Percentiles rank a stretch among this genome's conserved stretches.
phyloP scores from a whole-genome alignment of 805 yeast species.

The Diddensiella transvaalensis region DNA sequence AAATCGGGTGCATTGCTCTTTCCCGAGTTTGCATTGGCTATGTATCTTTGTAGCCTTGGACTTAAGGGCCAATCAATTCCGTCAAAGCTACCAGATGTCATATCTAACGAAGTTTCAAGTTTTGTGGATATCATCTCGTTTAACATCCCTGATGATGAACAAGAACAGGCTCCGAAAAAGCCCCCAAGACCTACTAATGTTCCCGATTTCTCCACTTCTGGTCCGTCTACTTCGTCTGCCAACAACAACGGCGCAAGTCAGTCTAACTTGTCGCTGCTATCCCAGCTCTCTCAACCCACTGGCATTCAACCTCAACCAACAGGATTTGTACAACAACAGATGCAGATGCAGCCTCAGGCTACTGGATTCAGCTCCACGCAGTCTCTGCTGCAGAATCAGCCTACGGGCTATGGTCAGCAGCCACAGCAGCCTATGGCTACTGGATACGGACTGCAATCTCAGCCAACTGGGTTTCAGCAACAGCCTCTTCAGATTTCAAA shows the following conservation, averaged over 20 bases:
- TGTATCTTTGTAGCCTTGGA: constrained; percentile 78
- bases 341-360: constrained; percentile 4
- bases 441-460: constrained; percentile 35
- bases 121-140: constrained; percentile 87
- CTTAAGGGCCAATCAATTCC: constrained; percentile 80
- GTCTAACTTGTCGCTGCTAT: background rate
- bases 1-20: constrained; percentile 80
- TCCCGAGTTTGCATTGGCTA: constrained; percentile 91
- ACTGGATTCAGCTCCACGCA: constrained; percentile 4
- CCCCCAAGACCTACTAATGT: constrained; percentile 24
- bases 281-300: constrained; percentile 7
- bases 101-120: constrained; percentile 79
- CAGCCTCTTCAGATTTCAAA: constrained; percentile 37
- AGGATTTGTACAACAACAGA: constrained; percentile 11
- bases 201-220: constrained; percentile 22
- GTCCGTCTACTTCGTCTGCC: background rate
- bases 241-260: background rate
- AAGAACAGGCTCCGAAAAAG: constrained; percentile 13
- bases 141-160: constrained; percentile 56
- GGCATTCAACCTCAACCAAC: constrained; percentile 13
- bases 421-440: constrained; percentile 26
- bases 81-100: constrained; percentile 60
- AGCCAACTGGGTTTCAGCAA: constrained; percentile 38
- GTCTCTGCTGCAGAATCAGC: constrained; percentile 21
- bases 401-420: constrained; percentile 20